Percentiles rank a stretch among this genome's conserved stretches.
These are phyloP conservation scores for Phytopythium aichiense DNA, from an alignment of 352 stramenopile genomes.

Conservation along the genomic window DNA sequence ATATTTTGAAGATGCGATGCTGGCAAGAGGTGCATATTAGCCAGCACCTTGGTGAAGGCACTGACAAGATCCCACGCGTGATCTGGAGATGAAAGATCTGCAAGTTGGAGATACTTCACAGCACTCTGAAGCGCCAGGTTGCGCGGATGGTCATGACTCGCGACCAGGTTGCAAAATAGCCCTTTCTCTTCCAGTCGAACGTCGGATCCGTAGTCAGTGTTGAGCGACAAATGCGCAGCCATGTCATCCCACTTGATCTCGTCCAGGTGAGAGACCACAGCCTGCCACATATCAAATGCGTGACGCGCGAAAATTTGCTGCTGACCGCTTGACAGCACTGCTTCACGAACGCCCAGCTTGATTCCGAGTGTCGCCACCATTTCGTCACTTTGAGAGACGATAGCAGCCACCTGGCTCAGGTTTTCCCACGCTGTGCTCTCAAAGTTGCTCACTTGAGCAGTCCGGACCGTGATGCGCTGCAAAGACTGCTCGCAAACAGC, in stretches of 20 bases:
- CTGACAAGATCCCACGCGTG: conserved; percentile 17
- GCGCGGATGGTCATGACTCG: conserved; percentile 22
- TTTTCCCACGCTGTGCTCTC: conserved; percentile 68
- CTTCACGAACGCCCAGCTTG: conserved; percentile 14
- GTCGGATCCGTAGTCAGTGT: conserved; percentile 43
- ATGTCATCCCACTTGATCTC: conserved; percentile 60
- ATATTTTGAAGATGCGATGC: conserved; percentile 5
- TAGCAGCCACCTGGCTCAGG: conserved; percentile 63
- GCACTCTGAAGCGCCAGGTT: conserved; percentile 42
- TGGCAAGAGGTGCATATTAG: conserved; percentile 27
- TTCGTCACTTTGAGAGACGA: conserved; percentile 35
- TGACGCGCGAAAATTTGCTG: conserved; percentile 36
- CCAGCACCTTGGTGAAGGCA: conserved; percentile 24
- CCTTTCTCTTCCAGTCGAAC: conserved; percentile 46
- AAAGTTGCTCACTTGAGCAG: conserved; percentile 17
- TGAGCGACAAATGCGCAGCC: conserved; percentile 36
- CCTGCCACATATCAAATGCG: conserved; percentile 58
- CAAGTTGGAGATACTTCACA: conserved; percentile 25
- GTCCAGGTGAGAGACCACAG: conserved; percentile 48
- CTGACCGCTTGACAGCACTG: conserved; percentile 32
- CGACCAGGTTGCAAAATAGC: conserved; percentile 59
- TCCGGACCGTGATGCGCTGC: conserved; percentile 21
- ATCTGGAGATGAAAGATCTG: conserved; percentile 23
- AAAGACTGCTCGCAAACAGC: conserved; percentile 42
- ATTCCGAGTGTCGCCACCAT: conserved; percentile 22